Conservation (phyloP, 768 basidiomycete species). For the Termitomyces sp. region DNA sequence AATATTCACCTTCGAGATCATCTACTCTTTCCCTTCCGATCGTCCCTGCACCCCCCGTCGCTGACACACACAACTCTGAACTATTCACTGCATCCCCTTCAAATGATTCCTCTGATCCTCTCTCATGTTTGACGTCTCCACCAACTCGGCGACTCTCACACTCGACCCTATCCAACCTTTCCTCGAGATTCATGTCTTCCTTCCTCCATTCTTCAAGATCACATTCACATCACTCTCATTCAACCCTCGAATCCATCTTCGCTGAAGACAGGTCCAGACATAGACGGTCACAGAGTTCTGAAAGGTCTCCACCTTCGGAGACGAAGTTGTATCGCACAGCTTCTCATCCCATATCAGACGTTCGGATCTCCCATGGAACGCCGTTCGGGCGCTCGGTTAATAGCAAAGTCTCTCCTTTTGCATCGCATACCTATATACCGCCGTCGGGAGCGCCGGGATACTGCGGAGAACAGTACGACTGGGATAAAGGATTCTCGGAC, state of each 20-base stretch:
- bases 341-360: constrained; percentile 8
- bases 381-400: constrained; percentile 39
- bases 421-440: constrained; percentile 32
- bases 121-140: not conserved
- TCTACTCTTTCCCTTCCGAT: constrained; percentile 15
- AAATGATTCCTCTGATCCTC: constrained; percentile 6
- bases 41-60: constrained; percentile 14
- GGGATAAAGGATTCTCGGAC: constrained; percentile 65
- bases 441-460: constrained; percentile 75
- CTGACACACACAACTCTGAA: constrained; percentile 12
- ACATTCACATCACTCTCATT: constrained; percentile 1
- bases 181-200: constrained; percentile 46
- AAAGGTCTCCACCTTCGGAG: constrained; percentile 3
- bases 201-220: constrained; percentile 22
- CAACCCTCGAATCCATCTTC: constrained; percentile 15
- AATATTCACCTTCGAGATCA: constrained; percentile 24
- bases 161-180: constrained; percentile 37
- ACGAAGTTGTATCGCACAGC: not conserved
- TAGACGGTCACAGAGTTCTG: constrained; percentile 6
- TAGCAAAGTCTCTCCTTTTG: constrained; percentile 29
- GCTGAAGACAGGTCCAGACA: constrained; percentile 5
- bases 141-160: constrained; percentile 19
- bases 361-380: constrained; percentile 34
- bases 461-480: constrained; percentile 50
- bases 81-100: constrained; percentile 18